phyloP scores from a whole-genome alignment of 352 stramenopile genomes.

The Phytopythium ostracodes region DNA sequence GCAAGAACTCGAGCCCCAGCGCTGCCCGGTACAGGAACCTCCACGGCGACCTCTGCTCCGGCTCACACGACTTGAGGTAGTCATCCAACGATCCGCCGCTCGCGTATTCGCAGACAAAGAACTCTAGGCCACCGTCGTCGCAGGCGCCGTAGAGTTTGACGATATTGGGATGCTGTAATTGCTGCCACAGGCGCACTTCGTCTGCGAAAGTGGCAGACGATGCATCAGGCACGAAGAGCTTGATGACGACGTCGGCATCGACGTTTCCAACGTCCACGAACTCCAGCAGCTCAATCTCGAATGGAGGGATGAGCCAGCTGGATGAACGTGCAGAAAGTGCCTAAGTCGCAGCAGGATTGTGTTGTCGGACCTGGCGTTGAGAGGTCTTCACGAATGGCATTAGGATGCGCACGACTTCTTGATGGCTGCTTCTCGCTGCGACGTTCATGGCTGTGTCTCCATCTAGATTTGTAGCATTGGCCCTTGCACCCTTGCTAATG shows the following conservation, averaged over 20 bases:
- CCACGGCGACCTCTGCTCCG: slow-evolving; percentile 6
- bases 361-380: not conserved
- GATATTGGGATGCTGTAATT: not conserved
- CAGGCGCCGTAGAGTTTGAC: slow-evolving; percentile 1
- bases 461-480: not conserved
- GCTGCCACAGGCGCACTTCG: not conserved
- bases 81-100: slow-evolving; percentile 18
- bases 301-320: not conserved
- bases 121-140: not conserved
- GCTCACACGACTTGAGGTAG: slow-evolving; percentile 4
- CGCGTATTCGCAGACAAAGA: slow-evolving; percentile 21
- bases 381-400: not conserved
- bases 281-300: not conserved
- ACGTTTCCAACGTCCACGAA: not conserved
- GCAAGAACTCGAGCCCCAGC: slow-evolving; percentile 27
- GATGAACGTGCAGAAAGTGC: not conserved
- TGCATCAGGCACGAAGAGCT: not conserved
- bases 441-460: not conserved
- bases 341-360: too few relatives aligned
- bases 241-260: not conserved
- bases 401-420: not conserved
- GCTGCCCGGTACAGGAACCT: slow-evolving; percentile 18
- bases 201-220: not conserved
- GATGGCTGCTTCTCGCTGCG: not conserved
- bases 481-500: not conserved